Evolutionary conservation across 345 rosid species (phyloP).

Genomic region (Gossypium herbaceum): DNA sequence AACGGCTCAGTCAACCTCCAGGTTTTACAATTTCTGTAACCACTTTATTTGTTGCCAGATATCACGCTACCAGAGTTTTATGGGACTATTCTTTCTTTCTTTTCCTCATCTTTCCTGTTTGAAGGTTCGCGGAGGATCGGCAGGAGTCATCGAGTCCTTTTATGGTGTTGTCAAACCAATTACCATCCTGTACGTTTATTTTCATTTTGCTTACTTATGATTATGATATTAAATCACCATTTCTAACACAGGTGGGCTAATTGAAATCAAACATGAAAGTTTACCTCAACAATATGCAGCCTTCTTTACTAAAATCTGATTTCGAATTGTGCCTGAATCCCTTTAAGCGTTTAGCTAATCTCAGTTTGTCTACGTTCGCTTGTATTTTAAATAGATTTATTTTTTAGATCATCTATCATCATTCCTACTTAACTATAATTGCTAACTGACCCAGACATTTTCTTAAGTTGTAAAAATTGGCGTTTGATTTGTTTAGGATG

Average conservation of each 20-base stretch:
- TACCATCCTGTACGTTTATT: conserved; percentile 45
- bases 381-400: not conserved
- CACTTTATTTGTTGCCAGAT: not conserved
- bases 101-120: not conserved
- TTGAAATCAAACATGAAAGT: not conserved
- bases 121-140: conserved; percentile 89
- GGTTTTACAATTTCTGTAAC: conserved; percentile 40
- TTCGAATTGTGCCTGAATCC: not conserved
- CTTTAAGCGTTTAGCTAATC: not conserved
- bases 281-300: not conserved
- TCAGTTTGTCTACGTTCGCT: not conserved
- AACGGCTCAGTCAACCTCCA: conserved; percentile 75
- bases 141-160: conserved; percentile 77
- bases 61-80: not conserved
- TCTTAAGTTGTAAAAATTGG: not conserved
- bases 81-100: not conserved
- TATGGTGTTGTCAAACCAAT: conserved; percentile 83
- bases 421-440: not conserved
- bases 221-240: not conserved
- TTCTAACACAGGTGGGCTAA: not conserved
- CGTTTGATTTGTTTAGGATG: not conserved
- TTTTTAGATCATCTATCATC: not conserved
- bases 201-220: not conserved
- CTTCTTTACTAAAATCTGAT: not conserved
- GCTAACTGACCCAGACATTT: not conserved